Base-by-base conservation (phyloP, 2,329 filamentous ascomycete species). In the Phialemoniopsis sp. region DNA sequence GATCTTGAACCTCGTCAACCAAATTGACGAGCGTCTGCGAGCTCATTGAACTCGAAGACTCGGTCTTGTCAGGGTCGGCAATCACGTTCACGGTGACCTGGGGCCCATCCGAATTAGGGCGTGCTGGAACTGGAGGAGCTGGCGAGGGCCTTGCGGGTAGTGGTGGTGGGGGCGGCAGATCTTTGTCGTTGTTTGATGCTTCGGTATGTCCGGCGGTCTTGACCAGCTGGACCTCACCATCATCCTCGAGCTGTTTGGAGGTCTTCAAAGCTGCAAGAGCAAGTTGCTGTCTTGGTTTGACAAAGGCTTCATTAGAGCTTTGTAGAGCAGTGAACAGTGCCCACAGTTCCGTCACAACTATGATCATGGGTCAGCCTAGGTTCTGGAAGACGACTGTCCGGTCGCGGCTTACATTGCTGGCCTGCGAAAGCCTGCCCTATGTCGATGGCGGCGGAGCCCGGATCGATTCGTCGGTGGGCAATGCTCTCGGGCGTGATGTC, bases 311-410 rank as follows among this genome's bases (percentile, higher is more conserved):
- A 5, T 76, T 66, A 2, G 84, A 81, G 2, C 70, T 74, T 43
- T 85, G 81, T 55, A 95, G 80, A 42, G 80, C 74, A 9, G 74
- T 60, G 54, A 95, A 95, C 1, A 95, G 67, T 4, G 64, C 67
- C 18, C 75, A 74, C 31, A 96, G 71, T 57, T 90, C 85, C 41
- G 76, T 72, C n/a, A 87, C 78, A 55, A 95, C 87, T 90, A 46
- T 37, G 9, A 29, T 17, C 41, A 41, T 32, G 33, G 6, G 21
- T 26, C 10, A 26, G 21, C 21, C 10, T 10, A n/a, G n/a, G n/a
- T n/a, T n/a, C n/a, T n/a, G n/a, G n/a, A n/a, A n/a, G n/a, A n/a
- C n/a, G 9, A 18, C n/a, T 13, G 29, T 31, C 8, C 18, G 16
- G 15, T 28, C 34, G 1, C 16, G 16, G 75, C 85, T 71, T 63